A percentile compares a stretch with the other conserved stretches of the same genome.
Evolutionary conservation across 2,329 filamentous ascomycete genomes (phyloP).

Genomic region (Chaetomium olivaceum): DNA sequence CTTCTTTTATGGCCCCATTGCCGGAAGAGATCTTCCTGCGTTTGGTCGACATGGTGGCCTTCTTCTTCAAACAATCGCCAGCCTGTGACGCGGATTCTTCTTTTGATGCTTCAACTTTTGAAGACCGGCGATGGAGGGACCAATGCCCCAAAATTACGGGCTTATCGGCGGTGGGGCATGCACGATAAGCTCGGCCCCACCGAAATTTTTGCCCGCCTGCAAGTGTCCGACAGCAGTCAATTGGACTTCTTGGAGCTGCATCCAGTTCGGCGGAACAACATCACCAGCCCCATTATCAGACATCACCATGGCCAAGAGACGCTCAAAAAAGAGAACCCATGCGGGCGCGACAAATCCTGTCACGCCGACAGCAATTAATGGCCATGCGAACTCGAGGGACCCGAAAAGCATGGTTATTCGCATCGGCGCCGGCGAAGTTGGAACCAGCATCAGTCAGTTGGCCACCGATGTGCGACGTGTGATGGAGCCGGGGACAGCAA

Average conservation of each 20-base stretch:
- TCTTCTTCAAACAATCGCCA: neutral
- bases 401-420: conserved; percentile 99
- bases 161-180: conserved; percentile 31
- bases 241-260: conserved; percentile 19
- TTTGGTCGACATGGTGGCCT: conserved; percentile 30
- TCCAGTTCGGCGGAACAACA: conserved; percentile 26
- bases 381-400: conserved; percentile 64
- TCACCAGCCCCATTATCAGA: conserved; percentile 21
- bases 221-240: conserved; percentile 9
- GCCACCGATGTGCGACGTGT: conserved; percentile 87
- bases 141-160: conserved; percentile 21
- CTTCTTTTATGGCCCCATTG: conserved; percentile 11
- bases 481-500: conserved; percentile 95
- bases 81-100: conserved; percentile 2
- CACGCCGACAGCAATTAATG: conserved; percentile 53
- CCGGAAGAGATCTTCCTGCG: conserved; percentile 30
- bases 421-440: conserved; percentile 91
- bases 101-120: neutral
- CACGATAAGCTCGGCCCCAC: conserved; percentile 31
- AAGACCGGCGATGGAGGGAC: neutral
- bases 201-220: conserved; percentile 29
- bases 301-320: conserved; percentile 69
- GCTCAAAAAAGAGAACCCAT: conserved; percentile 89
- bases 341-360: conserved; percentile 62
- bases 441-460: conserved; percentile 85